Conservation (phyloP, 1,284 basidiomycete species). For the Salmacisia buchloeana region DNA sequence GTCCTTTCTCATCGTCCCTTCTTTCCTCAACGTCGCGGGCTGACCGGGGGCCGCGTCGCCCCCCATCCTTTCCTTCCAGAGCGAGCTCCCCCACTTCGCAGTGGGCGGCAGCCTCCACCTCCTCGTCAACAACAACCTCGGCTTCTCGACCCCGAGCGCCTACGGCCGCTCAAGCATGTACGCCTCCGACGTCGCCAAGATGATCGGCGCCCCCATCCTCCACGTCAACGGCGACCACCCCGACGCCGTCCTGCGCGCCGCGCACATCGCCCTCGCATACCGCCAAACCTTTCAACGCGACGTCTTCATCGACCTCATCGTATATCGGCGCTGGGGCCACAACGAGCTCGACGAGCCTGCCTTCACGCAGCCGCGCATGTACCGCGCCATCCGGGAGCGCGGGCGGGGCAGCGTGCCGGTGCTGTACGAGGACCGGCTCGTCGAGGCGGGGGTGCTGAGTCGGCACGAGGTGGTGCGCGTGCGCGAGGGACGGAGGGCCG, state of each 20-base stretch:
- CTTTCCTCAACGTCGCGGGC: slow-evolving; percentile 56
- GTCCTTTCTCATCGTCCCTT: not conserved
- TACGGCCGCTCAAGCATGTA: slow-evolving; percentile 76
- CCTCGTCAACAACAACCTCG: slow-evolving; percentile 72
- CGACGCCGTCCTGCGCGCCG: slow-evolving; percentile 57
- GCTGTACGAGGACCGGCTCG: slow-evolving; percentile 71
- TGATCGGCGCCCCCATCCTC: slow-evolving; percentile 79
- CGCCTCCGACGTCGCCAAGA: slow-evolving; percentile 81
- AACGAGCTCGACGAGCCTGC: slow-evolving; percentile 73
- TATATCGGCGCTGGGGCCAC: slow-evolving; percentile 72
- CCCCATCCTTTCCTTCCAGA: not conserved
- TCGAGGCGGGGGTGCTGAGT: slow-evolving; percentile 50
- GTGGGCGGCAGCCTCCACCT: slow-evolving; percentile 81
- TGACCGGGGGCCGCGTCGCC: slow-evolving; percentile 6
- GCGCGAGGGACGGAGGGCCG: slow-evolving; percentile 3
- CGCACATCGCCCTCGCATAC: slow-evolving; percentile 75
- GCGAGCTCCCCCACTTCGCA: slow-evolving; percentile 66
- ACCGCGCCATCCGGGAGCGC: slow-evolving; percentile 70
- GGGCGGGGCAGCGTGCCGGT: slow-evolving; percentile 68
- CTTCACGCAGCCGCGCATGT: slow-evolving; percentile 58
- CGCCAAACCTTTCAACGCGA: slow-evolving; percentile 55
- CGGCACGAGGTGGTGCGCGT: slow-evolving; percentile 3
- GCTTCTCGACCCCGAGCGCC: slow-evolving; percentile 79
- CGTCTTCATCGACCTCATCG: slow-evolving; percentile 72
- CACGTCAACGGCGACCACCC: slow-evolving; percentile 86